Conservation (phyloP, 2,329 filamentous ascomycete genomes). For the Hypocrella siamensis region DNA sequence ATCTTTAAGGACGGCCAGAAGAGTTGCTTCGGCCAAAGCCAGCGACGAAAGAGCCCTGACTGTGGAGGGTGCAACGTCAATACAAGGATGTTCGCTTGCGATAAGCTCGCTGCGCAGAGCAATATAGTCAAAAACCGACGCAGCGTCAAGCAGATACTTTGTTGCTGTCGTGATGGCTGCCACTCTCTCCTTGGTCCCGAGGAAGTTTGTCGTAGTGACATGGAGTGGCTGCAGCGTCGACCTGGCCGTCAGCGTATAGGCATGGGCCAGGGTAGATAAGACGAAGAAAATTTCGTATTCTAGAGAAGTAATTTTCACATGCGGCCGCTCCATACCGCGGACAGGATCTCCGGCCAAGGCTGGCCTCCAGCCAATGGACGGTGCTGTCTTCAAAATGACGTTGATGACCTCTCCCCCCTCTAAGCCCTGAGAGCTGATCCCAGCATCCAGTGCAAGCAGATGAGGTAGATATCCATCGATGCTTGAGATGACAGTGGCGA, state of each 20-base stretch:
- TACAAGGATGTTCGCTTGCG: constrained; percentile 25
- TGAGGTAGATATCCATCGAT: constrained; percentile 72
- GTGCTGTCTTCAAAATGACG: constrained; percentile 43
- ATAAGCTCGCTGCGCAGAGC: constrained; percentile 36
- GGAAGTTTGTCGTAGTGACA: constrained; percentile 42
- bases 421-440: constrained; percentile 36
- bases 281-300: constrained; percentile 75
- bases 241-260: constrained; percentile 58
- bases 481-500: constrained; percentile 52
- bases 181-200: constrained; percentile 49
- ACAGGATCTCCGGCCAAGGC: constrained; percentile 53
- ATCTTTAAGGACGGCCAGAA: constrained; percentile 83
- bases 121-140: constrained; percentile 63
- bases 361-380: constrained; percentile 69
- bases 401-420: constrained; percentile 45
- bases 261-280: constrained; percentile 61
- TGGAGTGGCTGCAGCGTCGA: constrained; percentile 60
- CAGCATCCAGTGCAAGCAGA: constrained; percentile 60
- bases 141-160: constrained; percentile 61
- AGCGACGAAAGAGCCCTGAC: constrained; percentile 45
- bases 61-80: constrained; percentile 36
- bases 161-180: constrained; percentile 59
- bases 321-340: constrained; percentile 45
- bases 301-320: constrained; percentile 56
- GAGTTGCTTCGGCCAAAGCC: constrained; percentile 72